Evolutionary conservation across 1,284 basidiomycete genomes (phyloP).

Genomic region (Pterula multifida): DNA sequence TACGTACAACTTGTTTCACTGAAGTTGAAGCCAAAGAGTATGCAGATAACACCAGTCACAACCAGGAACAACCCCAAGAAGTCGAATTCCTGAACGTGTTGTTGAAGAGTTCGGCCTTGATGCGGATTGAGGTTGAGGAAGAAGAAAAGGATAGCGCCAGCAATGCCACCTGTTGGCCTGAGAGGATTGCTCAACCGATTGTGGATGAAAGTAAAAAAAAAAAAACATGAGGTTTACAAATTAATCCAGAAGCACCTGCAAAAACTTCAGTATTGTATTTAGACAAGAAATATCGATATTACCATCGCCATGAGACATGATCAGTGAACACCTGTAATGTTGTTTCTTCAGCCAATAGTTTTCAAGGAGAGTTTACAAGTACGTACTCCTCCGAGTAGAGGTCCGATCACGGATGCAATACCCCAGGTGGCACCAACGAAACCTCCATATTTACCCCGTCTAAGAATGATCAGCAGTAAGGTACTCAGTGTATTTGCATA

Average conservation of each 20-base stretch:
- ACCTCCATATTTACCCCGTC: constrained; percentile 67
- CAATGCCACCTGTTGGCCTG: constrained; percentile 69
- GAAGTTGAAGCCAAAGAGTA: constrained; percentile 78
- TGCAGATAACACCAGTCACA: constrained; percentile 57
- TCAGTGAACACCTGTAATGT: constrained; percentile 47
- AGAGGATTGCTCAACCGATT: constrained; percentile 5
- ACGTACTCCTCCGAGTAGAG: constrained; percentile 61
- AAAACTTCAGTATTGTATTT: constrained; percentile 6
- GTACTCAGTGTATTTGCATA: too few relatives aligned
- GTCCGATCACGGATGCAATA: constrained; percentile 60
- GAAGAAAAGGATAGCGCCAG: constrained; percentile 60
- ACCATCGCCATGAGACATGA: constrained; percentile 69
- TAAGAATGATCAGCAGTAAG: constrained; percentile 14
- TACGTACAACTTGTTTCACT: constrained; percentile 54
- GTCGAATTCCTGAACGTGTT: constrained; percentile 64
- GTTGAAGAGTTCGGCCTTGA: constrained; percentile 37
- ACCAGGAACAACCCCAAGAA: constrained; percentile 65
- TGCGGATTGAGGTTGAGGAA: constrained; percentile 79
- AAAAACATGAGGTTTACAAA: constrained; percentile 28
- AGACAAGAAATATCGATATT: constrained; percentile 10
- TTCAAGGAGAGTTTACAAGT: neutral
- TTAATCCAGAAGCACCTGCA: constrained; percentile 66
- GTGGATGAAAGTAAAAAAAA: neutral
- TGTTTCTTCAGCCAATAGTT: neutral
- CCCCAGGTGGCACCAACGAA: constrained; percentile 74